Percentiles rank a stretch among this genome's conserved stretches.
Evolutionary conservation across 2,329 filamentous ascomycete species (phyloP).

Genomic region (Elsinoe perseae): DNA sequence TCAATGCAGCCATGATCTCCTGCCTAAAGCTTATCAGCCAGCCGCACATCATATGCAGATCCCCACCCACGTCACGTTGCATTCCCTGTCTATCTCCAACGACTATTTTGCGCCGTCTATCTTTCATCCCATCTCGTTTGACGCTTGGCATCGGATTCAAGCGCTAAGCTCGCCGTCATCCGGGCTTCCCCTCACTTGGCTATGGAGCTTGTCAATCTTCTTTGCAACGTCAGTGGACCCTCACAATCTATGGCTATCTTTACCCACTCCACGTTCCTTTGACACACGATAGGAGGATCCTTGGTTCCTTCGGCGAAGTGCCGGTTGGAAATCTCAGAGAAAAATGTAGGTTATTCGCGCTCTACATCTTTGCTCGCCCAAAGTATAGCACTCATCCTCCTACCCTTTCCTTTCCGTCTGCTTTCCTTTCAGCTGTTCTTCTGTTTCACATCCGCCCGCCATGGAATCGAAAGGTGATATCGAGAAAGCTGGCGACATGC

Average conservation of each 20-base stretch:
- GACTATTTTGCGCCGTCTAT: background rate
- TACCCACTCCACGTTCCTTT: background rate
- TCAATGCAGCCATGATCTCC: background rate
- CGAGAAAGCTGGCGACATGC: background rate
- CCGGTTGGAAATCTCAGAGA: background rate
- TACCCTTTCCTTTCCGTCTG: background rate
- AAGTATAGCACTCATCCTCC: no score
- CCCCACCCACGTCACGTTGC: conserved; percentile 7
- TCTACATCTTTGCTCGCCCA: background rate
- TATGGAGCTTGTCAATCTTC: conserved; percentile 3
- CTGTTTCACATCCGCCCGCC: no score
- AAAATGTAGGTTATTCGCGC: background rate
- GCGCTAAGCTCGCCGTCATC: background rate
- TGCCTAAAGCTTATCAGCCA: conserved; percentile 13
- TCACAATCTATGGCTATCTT: conserved; percentile 3
- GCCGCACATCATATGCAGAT: conserved; percentile 4
- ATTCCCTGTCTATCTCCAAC: background rate
- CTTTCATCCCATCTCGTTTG: background rate
- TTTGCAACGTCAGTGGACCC: conserved; percentile 6
- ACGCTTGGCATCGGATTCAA: background rate
- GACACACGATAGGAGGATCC: background rate
- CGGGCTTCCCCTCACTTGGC: conserved; percentile 11
- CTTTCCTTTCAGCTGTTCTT: no score
- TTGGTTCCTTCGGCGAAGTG: background rate
- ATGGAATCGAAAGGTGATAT: background rate